These are phyloP conservation scores for Sporothrix phasma DNA, from an alignment of 2,329 filamentous ascomycete genomes.

Conservation along the genomic window DNA sequence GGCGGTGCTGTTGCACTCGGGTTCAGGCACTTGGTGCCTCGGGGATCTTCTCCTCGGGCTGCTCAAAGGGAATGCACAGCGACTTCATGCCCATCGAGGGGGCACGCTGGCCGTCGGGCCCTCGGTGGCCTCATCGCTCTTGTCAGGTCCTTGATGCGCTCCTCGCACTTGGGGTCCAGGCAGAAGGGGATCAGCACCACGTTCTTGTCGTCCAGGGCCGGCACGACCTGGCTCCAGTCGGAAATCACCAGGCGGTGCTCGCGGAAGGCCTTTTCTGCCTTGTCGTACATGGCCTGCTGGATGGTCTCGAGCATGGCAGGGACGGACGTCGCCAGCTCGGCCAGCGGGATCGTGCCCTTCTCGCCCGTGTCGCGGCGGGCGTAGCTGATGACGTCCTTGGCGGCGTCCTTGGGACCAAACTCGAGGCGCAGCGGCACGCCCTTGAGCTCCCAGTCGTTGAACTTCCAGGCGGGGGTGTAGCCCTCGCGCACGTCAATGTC, in stretches of 20 bases:
- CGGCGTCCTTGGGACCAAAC: conserved; percentile 89
- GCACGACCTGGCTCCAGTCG: conserved; percentile 86
- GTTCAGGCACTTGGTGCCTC: conserved; percentile 85
- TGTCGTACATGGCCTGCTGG: conserved; percentile 67
- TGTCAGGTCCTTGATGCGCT: conserved; percentile 88
- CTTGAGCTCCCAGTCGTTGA: conserved; percentile 97
- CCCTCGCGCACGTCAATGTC: conserved; percentile 79
- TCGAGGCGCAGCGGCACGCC: conserved; percentile 90
- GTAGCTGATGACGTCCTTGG: conserved; percentile 71
- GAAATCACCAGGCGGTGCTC: conserved; percentile 72
- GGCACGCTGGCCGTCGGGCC: conserved; percentile 44
- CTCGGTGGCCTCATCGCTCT: conserved; percentile 50
- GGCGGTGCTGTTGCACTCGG: conserved; percentile 66
- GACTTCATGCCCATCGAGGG: conserved; percentile 59
- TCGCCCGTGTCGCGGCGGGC: conserved; percentile 80
- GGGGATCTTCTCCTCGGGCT: conserved; percentile 69
- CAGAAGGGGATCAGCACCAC: conserved; percentile 89
- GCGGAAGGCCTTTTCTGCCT: conserved; percentile 69
- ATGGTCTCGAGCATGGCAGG: conserved; percentile 81
- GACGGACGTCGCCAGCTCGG: conserved; percentile 62
- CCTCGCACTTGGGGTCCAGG: conserved; percentile 71
- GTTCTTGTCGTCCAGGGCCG: conserved; percentile 84
- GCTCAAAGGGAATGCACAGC: conserved; percentile 68
- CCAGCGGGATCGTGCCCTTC: conserved; percentile 70
- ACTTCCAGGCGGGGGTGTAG: conserved; percentile 94